These are phyloP conservation scores for Heritiera fomes DNA, from an alignment of 345 rosid genomes.

Conservation along the genomic window DNA sequence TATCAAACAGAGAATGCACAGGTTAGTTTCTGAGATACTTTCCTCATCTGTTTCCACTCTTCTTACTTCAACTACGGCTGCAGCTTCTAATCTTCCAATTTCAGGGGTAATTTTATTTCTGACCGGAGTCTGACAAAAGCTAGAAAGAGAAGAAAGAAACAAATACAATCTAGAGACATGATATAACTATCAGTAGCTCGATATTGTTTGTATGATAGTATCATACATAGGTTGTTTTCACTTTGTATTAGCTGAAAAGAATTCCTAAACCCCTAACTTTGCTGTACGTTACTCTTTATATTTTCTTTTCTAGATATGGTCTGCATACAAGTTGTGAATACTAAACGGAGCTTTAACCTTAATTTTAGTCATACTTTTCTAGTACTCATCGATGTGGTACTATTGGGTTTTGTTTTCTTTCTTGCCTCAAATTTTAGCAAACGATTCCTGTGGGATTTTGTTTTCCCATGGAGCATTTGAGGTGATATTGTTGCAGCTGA, in stretches of 20 bases:
- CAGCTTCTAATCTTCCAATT: not conserved
- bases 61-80: not conserved
- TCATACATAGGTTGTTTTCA: constrained; percentile 1
- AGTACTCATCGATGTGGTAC: not conserved
- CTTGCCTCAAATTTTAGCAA: too few species aligned
- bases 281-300: constrained; percentile 1
- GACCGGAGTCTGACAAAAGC: not conserved
- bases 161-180: not conserved
- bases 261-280: not conserved
- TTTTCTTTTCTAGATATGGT: not conserved
- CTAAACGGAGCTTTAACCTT: constrained; percentile 1
- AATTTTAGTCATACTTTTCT: not conserved
- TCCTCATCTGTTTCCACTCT: not conserved
- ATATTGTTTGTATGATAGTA: not conserved
- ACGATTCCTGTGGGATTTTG: too few species aligned
- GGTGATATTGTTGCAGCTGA: too few species aligned
- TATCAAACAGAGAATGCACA: constrained; percentile 68
- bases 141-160: constrained; percentile 8
- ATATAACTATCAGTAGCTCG: not conserved
- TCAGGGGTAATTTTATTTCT: constrained; percentile 10
- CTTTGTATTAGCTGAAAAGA: not conserved
- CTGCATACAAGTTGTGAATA: not conserved
- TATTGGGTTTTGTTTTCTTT: too few species aligned
- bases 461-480: too few species aligned
- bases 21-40: constrained; percentile 34